Evolutionary conservation across 176 grass and related monocot species (phyloP), one percentile per base, ranked within the genome.

Genomic region (Rhynchospora tenuis): DNA sequence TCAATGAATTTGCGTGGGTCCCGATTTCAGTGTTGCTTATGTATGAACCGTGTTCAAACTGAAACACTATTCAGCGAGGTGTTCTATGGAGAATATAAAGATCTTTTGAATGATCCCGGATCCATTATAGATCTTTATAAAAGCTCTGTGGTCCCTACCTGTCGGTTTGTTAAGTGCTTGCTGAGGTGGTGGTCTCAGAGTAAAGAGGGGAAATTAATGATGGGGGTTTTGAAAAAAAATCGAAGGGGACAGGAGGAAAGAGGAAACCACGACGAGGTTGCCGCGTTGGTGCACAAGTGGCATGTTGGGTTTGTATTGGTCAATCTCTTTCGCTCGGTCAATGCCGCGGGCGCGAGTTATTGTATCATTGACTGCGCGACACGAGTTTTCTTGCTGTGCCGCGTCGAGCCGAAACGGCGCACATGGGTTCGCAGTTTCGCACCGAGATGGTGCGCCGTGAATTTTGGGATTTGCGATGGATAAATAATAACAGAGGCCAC

Each of bases 201-300:
- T 14, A 64, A 23, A 29, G 56, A 62, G 33, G 5, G 33, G 10
- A 0, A 27, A 2, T 56, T 2, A 17, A 42, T 14, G 15, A 22
- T 23, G 10, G 2, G 27, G 58, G 17, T 22, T 17, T 9, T 22
- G 11, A 12, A 42, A 51, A 42, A 51, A 20, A 66, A 7, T 22
- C 6, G 59, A 69, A 38, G 33, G 33, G 56, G 31, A 5, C 5
- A 9, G 59, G 9, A 82, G 33, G 33, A 38, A 38, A 38, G 59
- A 67, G 61, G 80, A 82, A 51, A 67, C 23, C 80, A 82, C 80
- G 80, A 67, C 47, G 59, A 65, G 61, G 45, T 65, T 65, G 79
- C 27, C 55, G 48, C 50, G 29, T 24, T 31, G 27, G 24, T 27
- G 23, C 19, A 33, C 6, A 38, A 55, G 5, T 8, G 16, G 8